A percentile compares a stretch with the other conserved stretches of the same genome.
phyloP scores from a whole-genome alignment of 1,284 basidiomycete species.

The Malassezia sympodialis region DNA sequence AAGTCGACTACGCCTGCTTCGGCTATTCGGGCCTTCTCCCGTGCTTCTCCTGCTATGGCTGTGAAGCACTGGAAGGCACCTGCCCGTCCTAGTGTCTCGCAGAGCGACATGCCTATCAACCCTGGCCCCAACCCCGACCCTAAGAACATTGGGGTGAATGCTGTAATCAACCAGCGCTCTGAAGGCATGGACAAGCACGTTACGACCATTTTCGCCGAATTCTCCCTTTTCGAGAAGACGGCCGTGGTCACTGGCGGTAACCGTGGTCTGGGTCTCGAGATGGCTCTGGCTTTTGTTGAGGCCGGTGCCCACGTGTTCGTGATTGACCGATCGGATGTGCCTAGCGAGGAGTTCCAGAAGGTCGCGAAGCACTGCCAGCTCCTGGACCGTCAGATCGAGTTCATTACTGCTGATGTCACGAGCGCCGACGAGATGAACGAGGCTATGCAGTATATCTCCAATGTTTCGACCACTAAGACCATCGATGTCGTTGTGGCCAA shows the following conservation, averaged over 20 bases:
- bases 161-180: slow-evolving; percentile 36
- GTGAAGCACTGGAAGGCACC: slow-evolving; percentile 12
- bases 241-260: slow-evolving; percentile 58
- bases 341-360: slow-evolving; percentile 59
- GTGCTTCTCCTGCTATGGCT: neutral
- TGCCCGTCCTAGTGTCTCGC: neutral
- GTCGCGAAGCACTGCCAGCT: slow-evolving; percentile 49
- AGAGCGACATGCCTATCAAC: slow-evolving; percentile 21
- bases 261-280: slow-evolving; percentile 70
- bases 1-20: neutral
- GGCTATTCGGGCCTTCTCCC: slow-evolving; percentile 1
- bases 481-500: slow-evolving; percentile 67
- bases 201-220: slow-evolving; percentile 58
- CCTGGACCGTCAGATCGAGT: slow-evolving; percentile 58
- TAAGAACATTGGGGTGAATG: slow-evolving; percentile 45
- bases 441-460: slow-evolving; percentile 43
- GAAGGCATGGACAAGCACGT: slow-evolving; percentile 36
- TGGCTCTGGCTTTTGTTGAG: slow-evolving; percentile 66
- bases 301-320: slow-evolving; percentile 69
- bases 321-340: slow-evolving; percentile 60
- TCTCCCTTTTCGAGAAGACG: slow-evolving; percentile 63
- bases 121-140: slow-evolving; percentile 39
- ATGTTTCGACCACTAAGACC: slow-evolving; percentile 50
- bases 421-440: slow-evolving; percentile 52
- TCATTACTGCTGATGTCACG: slow-evolving; percentile 51